A percentile compares a stretch with the other conserved stretches of the same genome.
Conservation (phyloP, 129 eudicot genomes). For the Arctium minus region DNA sequence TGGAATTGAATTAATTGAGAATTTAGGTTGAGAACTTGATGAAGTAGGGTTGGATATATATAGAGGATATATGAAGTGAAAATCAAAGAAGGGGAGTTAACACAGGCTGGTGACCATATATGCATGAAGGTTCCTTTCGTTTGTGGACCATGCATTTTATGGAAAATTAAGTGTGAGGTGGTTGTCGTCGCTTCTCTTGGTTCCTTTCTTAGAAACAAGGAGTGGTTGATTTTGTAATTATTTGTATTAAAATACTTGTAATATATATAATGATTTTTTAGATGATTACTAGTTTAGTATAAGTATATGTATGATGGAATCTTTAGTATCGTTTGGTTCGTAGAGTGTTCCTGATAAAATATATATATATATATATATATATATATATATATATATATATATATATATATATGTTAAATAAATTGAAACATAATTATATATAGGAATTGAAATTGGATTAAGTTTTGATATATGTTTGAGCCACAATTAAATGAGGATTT, state of each 20-base stretch:
- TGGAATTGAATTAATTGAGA: background rate
- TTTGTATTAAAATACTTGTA: background rate
- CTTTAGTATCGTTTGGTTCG: background rate
- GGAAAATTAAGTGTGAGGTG: background rate
- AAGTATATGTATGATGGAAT: background rate
- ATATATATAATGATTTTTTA: background rate
- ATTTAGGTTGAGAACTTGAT: background rate
- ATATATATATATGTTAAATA: too few species aligned
- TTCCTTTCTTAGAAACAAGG: conserved; percentile 30
- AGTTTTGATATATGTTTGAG: background rate
- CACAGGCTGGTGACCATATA: conserved; percentile 11
- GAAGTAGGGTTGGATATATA: conserved; percentile 10
- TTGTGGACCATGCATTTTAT: conserved; percentile 15
- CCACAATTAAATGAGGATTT: background rate
- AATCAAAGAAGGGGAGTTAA: background rate
- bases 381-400: too few species aligned
- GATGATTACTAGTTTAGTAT: background rate
- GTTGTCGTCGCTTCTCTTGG: conserved; percentile 22
- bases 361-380: too few species aligned
- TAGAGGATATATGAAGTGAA: background rate
- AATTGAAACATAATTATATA: too few species aligned
- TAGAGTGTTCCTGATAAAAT: too few species aligned
- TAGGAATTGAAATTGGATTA: background rate
- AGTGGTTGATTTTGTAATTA: conserved; percentile 26
- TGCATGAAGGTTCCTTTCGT: conserved; percentile 21